Conservation (phyloP, 1,284 basidiomycete species). For the Sporisorium scitamineum region DNA sequence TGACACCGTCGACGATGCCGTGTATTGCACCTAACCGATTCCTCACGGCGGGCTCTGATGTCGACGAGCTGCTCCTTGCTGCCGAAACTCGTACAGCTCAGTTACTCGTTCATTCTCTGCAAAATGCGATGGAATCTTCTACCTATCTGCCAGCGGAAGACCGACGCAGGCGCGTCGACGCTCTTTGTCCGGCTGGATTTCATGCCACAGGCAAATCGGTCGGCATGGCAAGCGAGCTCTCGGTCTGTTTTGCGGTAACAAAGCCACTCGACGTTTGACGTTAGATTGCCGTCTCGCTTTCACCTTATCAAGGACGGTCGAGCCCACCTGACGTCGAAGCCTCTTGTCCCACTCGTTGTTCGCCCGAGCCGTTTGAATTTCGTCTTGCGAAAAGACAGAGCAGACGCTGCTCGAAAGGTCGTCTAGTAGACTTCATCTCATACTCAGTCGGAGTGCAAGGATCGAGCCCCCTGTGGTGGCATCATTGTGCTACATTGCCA, state of each 20-base stretch:
- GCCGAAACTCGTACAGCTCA: neutral
- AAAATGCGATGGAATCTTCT: constrained; percentile 5
- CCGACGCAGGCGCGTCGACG: constrained; percentile 15
- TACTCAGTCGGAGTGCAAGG: too few species aligned
- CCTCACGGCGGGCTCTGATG: neutral
- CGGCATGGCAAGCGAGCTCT: neutral
- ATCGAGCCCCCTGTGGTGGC: too few species aligned
- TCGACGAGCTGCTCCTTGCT: neutral
- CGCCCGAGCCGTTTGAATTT: neutral
- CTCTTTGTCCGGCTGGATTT: neutral
- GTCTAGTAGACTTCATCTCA: too few species aligned
- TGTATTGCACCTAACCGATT: neutral
- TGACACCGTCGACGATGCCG: neutral
- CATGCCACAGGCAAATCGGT: neutral
- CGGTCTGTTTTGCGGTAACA: neutral
- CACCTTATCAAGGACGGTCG: too few species aligned
- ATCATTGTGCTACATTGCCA: too few species aligned
- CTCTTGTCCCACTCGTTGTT: neutral
- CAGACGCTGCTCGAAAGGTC: neutral
- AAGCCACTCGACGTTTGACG: too few species aligned
- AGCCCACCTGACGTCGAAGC: neutral
- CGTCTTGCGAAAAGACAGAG: too few species aligned
- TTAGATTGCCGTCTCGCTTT: too few species aligned
- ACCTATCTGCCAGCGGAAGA: constrained; percentile 13
- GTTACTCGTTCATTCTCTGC: too few species aligned